Evolutionary conservation across 345 rosid species (phyloP).

Genomic region (Erysimum cheiranthoides): DNA sequence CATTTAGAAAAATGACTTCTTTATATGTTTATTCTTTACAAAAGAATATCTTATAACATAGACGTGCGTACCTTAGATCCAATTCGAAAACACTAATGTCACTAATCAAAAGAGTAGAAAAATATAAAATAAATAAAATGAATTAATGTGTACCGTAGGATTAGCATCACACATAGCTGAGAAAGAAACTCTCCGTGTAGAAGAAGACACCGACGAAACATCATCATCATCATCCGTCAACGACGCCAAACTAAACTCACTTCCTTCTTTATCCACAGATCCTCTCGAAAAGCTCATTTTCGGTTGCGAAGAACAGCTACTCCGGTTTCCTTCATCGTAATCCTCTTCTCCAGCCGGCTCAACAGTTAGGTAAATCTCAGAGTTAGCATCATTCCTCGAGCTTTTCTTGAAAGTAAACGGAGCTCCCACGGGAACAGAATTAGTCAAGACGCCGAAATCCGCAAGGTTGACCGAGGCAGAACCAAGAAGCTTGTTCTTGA

Average conservation of each 20-base stretch:
- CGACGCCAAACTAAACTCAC: constrained; percentile 62
- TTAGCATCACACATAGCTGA: constrained; percentile 50
- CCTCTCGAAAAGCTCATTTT: constrained; percentile 40
- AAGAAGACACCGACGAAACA: constrained; percentile 62
- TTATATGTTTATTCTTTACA: neutral
- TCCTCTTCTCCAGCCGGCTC: constrained; percentile 67
- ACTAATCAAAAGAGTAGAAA: constrained; percentile 7
- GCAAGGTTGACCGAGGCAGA: constrained; percentile 79
- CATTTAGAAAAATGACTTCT: neutral
- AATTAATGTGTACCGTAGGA: constrained; percentile 67
- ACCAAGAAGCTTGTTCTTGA: constrained; percentile 80
- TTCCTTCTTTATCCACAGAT: constrained; percentile 49
- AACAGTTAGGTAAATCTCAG: constrained; percentile 65
- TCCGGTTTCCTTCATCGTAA: constrained; percentile 59
- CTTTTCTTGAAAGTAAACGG: constrained; percentile 69
- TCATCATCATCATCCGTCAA: constrained; percentile 81
- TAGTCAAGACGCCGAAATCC: constrained; percentile 68
- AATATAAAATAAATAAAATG: neutral
- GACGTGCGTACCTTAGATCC: constrained; percentile 28
- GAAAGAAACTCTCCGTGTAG: constrained; percentile 52
- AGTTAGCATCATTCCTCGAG: constrained; percentile 54
- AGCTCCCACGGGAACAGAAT: constrained; percentile 52
- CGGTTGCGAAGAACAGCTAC: constrained; percentile 64
- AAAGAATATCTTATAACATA: neutral
- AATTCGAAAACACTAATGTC: neutral